Percentiles rank a stretch among this genome's conserved stretches.
These are phyloP conservation scores for Apostasia ramifera DNA, from an alignment of 106 monocot genomes.

Conservation along the genomic window DNA sequence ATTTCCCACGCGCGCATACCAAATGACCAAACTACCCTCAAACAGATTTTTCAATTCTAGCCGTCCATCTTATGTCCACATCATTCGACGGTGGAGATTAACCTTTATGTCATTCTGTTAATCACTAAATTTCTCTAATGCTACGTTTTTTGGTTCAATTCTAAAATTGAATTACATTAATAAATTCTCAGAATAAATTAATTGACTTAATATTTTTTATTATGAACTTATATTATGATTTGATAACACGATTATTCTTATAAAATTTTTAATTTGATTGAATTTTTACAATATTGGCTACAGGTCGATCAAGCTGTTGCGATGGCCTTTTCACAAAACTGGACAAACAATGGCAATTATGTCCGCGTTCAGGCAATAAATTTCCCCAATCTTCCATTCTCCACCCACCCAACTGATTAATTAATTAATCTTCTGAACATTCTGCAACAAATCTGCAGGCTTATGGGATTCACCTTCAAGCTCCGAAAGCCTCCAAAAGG, in stretches of 20 bases:
- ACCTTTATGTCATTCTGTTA: too few species aligned
- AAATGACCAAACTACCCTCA: background rate
- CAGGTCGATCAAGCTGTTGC: constrained; percentile 79
- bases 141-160: too few species aligned
- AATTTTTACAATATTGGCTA: background rate
- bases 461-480: background rate
- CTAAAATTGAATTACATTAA: too few species aligned
- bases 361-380: constrained; percentile 62
- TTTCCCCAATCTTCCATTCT: background rate
- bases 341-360: constrained; percentile 32
- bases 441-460: background rate
- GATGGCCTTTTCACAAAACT: constrained; percentile 57
- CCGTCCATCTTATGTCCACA: too few species aligned
- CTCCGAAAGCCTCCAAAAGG: background rate
- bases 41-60: background rate
- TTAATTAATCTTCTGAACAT: background rate
- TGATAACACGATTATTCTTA: background rate
- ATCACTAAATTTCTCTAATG: too few species aligned
- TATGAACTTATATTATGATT: background rate
- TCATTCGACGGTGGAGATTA: too few species aligned
- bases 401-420: background rate
- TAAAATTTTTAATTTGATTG: background rate
- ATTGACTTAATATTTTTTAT: too few species aligned
- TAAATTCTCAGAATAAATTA: background rate
- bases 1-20: background rate